phyloP scores from a whole-genome alignment of 176 grass and related monocot species.

The Aegilops tauschii region DNA sequence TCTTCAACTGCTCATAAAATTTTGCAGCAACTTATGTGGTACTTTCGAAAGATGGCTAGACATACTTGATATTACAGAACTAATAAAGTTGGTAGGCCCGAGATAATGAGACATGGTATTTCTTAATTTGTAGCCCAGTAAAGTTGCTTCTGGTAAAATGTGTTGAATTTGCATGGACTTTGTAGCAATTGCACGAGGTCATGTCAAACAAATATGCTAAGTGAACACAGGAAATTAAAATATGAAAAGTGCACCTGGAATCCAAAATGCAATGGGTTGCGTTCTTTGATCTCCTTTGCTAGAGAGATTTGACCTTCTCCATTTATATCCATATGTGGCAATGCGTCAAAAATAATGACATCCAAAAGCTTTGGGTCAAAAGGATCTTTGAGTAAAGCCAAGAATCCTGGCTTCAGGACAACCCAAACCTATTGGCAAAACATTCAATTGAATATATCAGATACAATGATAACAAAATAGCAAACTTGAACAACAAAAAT shows the following conservation, averaged over 20 bases:
- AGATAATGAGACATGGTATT: background rate
- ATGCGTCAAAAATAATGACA: conserved; percentile 92
- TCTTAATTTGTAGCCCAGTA: background rate
- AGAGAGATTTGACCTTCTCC: conserved; percentile 75
- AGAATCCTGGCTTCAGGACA: conserved; percentile 94
- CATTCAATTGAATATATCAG: conserved; percentile 28
- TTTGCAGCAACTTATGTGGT: background rate
- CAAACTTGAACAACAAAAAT: conserved; percentile 8
- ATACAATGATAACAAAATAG: conserved; percentile 31
- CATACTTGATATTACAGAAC: background rate
- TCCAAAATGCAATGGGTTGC: conserved; percentile 82
- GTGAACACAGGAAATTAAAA: background rate
- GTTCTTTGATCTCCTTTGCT: conserved; percentile 94
- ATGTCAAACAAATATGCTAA: conserved; percentile 18
- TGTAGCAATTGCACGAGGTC: background rate
- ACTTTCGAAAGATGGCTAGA: conserved; percentile 5
- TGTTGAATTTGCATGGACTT: background rate
- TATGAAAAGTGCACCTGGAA: conserved; percentile 67
- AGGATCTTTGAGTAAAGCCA: conserved; percentile 93
- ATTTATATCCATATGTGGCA: conserved; percentile 84
- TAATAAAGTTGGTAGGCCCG: background rate
- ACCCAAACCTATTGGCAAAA: conserved; percentile 72
- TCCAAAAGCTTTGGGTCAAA: conserved; percentile 93
- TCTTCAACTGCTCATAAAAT: background rate
- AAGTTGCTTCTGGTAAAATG: conserved; percentile 16